Evolutionary conservation across 306 rosid species (phyloP), one percentile per base, ranked within the genome.

Genomic region (Acacia melanoxylon): DNA sequence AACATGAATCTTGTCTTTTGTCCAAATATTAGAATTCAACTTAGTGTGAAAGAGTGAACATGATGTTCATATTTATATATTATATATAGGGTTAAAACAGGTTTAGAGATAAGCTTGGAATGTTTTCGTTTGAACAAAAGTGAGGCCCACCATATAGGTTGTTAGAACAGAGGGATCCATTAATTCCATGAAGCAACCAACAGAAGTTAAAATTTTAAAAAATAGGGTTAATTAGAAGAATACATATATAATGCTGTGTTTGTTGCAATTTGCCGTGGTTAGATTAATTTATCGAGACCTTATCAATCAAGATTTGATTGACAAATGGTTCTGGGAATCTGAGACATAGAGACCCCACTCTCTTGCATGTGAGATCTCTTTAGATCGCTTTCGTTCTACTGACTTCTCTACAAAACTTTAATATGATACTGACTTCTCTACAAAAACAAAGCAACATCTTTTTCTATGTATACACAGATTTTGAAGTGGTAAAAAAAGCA

Each of bases 261-360:
- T 37, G 8, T 78, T 85, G 71, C 24, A 88, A 75, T 59, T 31
- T 59, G 85, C 90, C 22, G 90, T 27, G 90, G 87, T 86, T 84
- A 85, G 93, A 87, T 87, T 70, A 85, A 76, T 72, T 85, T 79
- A 59, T 68, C 68, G 79, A 72, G 78, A 69, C 74, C 62, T 61
- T 75, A 81, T 83, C 79, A 72, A 63, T 83, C 86, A 84, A 78
- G 74, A 62, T 78, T 41, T 80, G 86, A 89, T 83, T 76, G 91
- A 93, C 79, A 83, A 81, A 78, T 44, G 89, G 91, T 85, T 85
- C 89, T 75, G 65, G 84, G 35, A 86, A 82, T 82, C 74, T 66
- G 78, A 87, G 81, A 89, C 94, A 91, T 76, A 84, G 75, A 84
- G 94, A 86, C 85, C 93, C 90, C 83, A 65, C 85, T 51, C 66